Percentiles rank a stretch among this genome's conserved stretches.
Conservation (phyloP, 441 rosid species). For the Breynia disticha region DNA sequence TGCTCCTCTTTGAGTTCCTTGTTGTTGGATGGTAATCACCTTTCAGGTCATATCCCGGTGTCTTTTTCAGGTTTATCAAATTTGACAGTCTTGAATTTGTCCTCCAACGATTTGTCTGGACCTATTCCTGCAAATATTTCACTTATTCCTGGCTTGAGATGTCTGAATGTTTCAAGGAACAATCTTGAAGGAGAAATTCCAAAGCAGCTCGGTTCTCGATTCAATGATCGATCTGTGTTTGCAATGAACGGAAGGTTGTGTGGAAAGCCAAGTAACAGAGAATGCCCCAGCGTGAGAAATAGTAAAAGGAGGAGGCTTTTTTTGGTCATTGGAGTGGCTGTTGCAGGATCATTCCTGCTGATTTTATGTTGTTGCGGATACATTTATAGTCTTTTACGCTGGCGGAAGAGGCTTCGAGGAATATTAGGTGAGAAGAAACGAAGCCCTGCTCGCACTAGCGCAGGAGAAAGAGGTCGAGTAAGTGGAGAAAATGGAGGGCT, state of each 20-base stretch:
- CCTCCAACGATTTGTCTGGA: slow-evolving; percentile 46
- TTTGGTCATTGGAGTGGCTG: slow-evolving; percentile 48
- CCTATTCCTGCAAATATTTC: slow-evolving; percentile 55
- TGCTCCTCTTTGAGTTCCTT: slow-evolving; percentile 41
- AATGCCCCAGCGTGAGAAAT: slow-evolving; percentile 35
- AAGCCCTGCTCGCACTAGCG: slow-evolving; percentile 78
- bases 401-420: slow-evolving; percentile 75
- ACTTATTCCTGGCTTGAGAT: slow-evolving; percentile 28
- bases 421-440: slow-evolving; percentile 78
- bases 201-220: slow-evolving; percentile 33
- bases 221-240: slow-evolving; percentile 42
- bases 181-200: slow-evolving; percentile 72
- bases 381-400: slow-evolving; percentile 61
- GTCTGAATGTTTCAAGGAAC: slow-evolving; percentile 63
- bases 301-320: slow-evolving; percentile 49
- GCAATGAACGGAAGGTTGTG: slow-evolving; percentile 48
- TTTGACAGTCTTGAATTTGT: slow-evolving; percentile 39
- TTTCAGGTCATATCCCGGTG: slow-evolving; percentile 48
- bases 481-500: slow-evolving; percentile 85
- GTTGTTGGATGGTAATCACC: slow-evolving; percentile 32
- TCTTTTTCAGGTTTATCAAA: slow-evolving; percentile 41
- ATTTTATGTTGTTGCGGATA: slow-evolving; percentile 82
- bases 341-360: slow-evolving; percentile 45
- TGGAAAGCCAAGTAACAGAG: slow-evolving; percentile 53
- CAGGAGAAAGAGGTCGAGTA: slow-evolving; percentile 67